These are phyloP conservation scores for Giardia muris DNA, from an alignment of 208 protist species.

Conservation along the genomic window DNA sequence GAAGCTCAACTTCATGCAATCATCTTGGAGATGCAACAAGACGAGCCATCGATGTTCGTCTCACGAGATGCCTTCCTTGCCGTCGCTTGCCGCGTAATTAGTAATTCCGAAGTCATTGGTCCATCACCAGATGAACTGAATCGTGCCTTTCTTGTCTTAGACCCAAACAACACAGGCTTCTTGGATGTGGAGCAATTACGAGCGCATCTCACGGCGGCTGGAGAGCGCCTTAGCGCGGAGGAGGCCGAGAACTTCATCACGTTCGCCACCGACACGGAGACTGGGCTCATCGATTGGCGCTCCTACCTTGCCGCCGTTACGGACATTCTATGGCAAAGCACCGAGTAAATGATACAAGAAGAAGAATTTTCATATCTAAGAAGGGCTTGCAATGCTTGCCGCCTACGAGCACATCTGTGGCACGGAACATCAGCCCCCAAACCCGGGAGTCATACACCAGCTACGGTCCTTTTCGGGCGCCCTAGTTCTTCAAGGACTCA, in stretches of 20 bases:
- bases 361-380: not conserved
- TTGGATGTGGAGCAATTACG: not conserved
- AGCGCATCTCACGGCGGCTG: not conserved
- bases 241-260: not conserved
- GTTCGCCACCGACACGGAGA: constrained; percentile 10
- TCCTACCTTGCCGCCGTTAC: not conserved
- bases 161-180: not conserved
- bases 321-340: constrained; percentile 10
- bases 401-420: not conserved
- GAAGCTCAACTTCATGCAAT: constrained; percentile 1
- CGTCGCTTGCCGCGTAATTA: not conserved
- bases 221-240: not conserved
- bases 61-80: not conserved
- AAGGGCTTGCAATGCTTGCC: not conserved
- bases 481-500: not conserved
- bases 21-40: constrained; percentile 9
- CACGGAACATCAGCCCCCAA: not conserved
- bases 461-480: not conserved
- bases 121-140: not conserved
- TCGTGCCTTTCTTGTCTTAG: not conserved
- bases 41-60: not conserved
- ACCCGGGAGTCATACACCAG: not conserved
- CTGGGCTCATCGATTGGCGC: constrained; percentile 17
- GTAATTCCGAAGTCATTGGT: not conserved
- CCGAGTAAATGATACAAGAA: not conserved